Base-by-base conservation (phyloP, 2,329 filamentous ascomycete species). In the Scopulariopsis brevicaulis region DNA sequence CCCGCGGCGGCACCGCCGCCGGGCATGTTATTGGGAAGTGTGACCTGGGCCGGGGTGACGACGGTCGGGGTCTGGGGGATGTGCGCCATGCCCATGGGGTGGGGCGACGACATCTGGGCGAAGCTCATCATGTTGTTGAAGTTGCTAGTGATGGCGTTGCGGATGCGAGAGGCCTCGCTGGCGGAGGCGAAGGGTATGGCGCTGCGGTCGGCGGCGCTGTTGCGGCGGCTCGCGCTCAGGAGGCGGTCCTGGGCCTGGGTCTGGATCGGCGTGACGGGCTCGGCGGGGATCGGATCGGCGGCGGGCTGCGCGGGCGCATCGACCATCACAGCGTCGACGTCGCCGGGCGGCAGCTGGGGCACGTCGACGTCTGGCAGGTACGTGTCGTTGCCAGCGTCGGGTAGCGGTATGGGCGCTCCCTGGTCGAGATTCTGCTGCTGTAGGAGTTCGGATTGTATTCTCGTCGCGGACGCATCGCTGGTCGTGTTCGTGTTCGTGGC, bases 91-190 rank as follows among this genome's bases (percentile, higher is more conserved):
- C 50, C 22, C 67, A 74, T 72, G 62, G 67, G 68, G 58, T 65
- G 67, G 28, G 67, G 65, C 18, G 66, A 68, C 3, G 71, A 72
- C 66, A 73, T 72, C 59, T 68, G 68, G 48, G 72, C 73, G 54
- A 77, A 64, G 24, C 72, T 70, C 73, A 77, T 75, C 70, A 77
- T 75, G 70, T 74, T 72, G 65, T 74, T 72, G 65, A 72, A 73
- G 53, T 72, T 69, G 59, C 71, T 71, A 32, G 72, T 67, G 54
- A 74, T 67, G 37, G 71, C 64, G 58, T 63, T 67, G 2, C 68
- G 59, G 59, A 73, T 66, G 35, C 66, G 59, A 4, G 67, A 65
- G 34, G 68, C 64, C 12, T 68, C 68, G 60, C 68, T 73, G 20
- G 71, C 66, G 12, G 69, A 68, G 46, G 68, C 66, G 28, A 71